phyloP scores from a whole-genome alignment of 1,284 basidiomycete genomes.

The Malassezia sp. region DNA sequence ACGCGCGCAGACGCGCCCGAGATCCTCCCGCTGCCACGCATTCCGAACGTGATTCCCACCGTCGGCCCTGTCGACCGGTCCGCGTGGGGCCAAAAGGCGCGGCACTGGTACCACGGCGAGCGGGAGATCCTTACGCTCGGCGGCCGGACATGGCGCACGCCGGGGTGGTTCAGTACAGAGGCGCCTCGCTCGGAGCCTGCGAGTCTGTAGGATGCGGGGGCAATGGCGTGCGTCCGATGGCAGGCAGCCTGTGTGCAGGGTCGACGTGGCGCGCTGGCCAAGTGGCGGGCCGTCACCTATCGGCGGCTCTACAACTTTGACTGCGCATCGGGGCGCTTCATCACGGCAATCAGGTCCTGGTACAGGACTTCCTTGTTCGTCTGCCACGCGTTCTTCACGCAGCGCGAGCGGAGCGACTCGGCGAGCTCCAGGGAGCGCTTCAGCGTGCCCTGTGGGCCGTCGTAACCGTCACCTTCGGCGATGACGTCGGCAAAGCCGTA shows the following conservation, averaged over 20 bases:
- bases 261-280: no score
- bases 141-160: slow-evolving; percentile 30
- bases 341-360: slow-evolving; percentile 14
- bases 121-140: slow-evolving; percentile 34
- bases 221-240: no score
- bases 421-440: slow-evolving; percentile 49
- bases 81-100: slow-evolving; percentile 10
- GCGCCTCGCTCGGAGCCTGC: slow-evolving; percentile 18
- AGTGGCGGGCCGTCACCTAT: no score
- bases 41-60: slow-evolving; percentile 22
- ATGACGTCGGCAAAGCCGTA: slow-evolving; percentile 60
- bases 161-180: slow-evolving; percentile 34
- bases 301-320: neutral
- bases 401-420: slow-evolving; percentile 43
- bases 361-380: slow-evolving; percentile 49
- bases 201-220: no score
- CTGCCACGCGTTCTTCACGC: slow-evolving; percentile 51
- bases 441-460: slow-evolving; percentile 54
- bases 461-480: slow-evolving; percentile 53
- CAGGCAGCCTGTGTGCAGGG: no score
- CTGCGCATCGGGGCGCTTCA: slow-evolving; percentile 14
- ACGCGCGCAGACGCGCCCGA: slow-evolving; percentile 20
- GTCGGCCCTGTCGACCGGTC: slow-evolving; percentile 20
- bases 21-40: slow-evolving; percentile 24
- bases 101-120: slow-evolving; percentile 23